A percentile compares a stretch with the other conserved stretches of the same genome.
Evolutionary conservation across 805 yeast genomes (phyloP).

Genomic region (Ogataea chonburiensis): DNA sequence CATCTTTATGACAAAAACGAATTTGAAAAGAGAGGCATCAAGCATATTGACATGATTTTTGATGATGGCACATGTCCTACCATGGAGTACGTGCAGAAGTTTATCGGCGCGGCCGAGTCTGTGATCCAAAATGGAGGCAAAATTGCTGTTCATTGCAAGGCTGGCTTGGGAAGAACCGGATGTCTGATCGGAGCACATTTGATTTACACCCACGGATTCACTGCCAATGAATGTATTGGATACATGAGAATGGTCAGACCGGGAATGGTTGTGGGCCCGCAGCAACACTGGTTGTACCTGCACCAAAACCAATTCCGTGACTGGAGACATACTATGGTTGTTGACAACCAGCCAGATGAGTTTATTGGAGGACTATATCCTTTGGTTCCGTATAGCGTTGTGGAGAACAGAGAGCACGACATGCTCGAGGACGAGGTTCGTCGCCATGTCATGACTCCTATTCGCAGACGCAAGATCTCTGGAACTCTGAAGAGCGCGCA

Average conservation of each 20-base stretch:
- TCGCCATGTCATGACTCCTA: conserved; percentile 64
- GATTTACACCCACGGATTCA: conserved; percentile 93
- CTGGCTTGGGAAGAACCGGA: conserved; percentile 97
- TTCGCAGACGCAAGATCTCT: conserved; percentile 67
- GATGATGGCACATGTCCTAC: conserved; percentile 99
- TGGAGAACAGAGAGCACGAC: conserved; percentile 46
- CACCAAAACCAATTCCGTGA: conserved; percentile 96
- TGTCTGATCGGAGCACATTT: conserved; percentile 96
- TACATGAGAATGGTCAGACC: conserved; percentile 96
- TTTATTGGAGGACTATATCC: conserved; percentile 67
- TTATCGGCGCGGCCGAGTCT: conserved; percentile 93
- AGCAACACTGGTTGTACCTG: conserved; percentile 96
- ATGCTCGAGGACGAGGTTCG: conserved; percentile 28
- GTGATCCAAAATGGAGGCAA: conserved; percentile 83
- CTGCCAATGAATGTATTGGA: conserved; percentile 95
- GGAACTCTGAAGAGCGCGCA: conserved; percentile 63
- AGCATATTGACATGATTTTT: conserved; percentile 92
- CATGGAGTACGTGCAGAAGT: conserved; percentile 86
- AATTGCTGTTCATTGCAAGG: conserved; percentile 98
- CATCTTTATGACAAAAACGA: conserved; percentile 84
- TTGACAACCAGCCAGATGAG: conserved; percentile 65
- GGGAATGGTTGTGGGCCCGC: conserved; percentile 99
- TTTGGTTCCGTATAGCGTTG: conserved; percentile 59
- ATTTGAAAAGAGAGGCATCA: conserved; percentile 78
- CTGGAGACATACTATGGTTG: conserved; percentile 89